phyloP scores from a whole-genome alignment of 179 eudicot genomes.

The Drosera spatulata region DNA sequence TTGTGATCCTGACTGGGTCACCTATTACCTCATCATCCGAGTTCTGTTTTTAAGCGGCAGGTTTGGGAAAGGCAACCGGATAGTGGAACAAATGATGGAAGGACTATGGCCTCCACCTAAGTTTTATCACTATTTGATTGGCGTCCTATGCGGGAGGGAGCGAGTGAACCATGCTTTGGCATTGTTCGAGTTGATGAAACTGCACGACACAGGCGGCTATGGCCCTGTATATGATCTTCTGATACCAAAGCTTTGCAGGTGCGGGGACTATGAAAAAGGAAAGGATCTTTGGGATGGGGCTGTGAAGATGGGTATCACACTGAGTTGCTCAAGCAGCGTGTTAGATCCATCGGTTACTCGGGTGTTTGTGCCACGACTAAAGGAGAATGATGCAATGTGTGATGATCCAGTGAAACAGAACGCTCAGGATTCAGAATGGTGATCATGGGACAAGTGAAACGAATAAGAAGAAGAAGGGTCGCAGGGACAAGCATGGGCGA shows the following conservation, averaged over 20 bases:
- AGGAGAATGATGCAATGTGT: conserved; percentile 12
- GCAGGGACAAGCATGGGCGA: too few species aligned
- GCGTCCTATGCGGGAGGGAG: conserved; percentile 57
- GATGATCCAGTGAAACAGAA: neutral
- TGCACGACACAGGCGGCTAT: conserved; percentile 30
- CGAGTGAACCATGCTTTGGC: conserved; percentile 48
- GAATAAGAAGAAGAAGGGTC: too few species aligned
- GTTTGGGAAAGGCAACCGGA: conserved; percentile 60
- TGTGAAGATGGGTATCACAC: conserved; percentile 27
- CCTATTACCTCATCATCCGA: conserved; percentile 40
- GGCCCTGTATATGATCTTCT: conserved; percentile 54
- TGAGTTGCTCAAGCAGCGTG: conserved; percentile 34
- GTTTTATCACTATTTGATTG: conserved; percentile 41
- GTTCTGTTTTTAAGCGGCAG: conserved; percentile 51
- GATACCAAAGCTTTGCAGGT: conserved; percentile 49
- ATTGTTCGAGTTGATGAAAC: conserved; percentile 47
- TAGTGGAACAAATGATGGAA: conserved; percentile 39
- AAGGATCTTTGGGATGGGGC: conserved; percentile 58
- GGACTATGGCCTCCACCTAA: conserved; percentile 36
- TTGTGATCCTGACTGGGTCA: conserved; percentile 50
- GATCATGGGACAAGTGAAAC: too few species aligned
- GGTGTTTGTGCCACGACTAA: conserved; percentile 32
- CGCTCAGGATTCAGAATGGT: too few species aligned
- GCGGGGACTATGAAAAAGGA: conserved; percentile 45
- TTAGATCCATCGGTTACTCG: conserved; percentile 40